Evolutionary conservation across 2,329 filamentous ascomycete species (phyloP).

Genomic region (Sclerotinia minor): DNA sequence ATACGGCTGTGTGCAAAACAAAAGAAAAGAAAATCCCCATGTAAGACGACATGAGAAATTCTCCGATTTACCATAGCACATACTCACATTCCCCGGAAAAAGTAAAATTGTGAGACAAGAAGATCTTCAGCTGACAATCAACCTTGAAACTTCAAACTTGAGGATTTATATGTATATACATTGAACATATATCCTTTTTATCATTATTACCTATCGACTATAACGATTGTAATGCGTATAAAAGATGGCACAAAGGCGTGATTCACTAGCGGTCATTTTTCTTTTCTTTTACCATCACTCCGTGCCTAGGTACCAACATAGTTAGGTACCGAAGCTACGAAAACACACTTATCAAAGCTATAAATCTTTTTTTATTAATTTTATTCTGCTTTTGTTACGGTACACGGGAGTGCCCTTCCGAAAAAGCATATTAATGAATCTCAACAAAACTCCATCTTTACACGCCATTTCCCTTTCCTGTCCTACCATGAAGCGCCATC

Average conservation of each 20-base stretch:
- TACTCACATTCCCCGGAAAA: background rate
- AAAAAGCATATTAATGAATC: background rate
- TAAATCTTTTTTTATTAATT: background rate
- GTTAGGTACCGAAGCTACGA: background rate
- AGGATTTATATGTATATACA: too few relatives aligned
- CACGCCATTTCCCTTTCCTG: background rate
- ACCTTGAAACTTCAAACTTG: too few relatives aligned
- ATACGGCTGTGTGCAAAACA: too few relatives aligned
- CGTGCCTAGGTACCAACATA: too few relatives aligned
- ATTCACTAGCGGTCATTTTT: background rate
- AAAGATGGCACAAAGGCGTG: background rate
- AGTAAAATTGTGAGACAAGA: background rate
- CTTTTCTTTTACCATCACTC: background rate
- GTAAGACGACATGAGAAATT: background rate
- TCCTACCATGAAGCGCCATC: background rate
- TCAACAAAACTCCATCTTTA: background rate
- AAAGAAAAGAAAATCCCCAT: slow-evolving; percentile 8
- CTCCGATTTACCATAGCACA: slow-evolving; percentile 3
- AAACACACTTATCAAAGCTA: too few relatives aligned
- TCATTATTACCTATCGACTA: too few relatives aligned
- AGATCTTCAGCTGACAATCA: background rate
- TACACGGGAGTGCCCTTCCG: background rate
- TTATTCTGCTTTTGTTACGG: background rate
- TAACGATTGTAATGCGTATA: too few relatives aligned
- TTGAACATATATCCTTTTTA: too few relatives aligned